Evolutionary conservation across 805 yeast species (phyloP).

Genomic region (Zygosaccharomyces siamensis): DNA sequence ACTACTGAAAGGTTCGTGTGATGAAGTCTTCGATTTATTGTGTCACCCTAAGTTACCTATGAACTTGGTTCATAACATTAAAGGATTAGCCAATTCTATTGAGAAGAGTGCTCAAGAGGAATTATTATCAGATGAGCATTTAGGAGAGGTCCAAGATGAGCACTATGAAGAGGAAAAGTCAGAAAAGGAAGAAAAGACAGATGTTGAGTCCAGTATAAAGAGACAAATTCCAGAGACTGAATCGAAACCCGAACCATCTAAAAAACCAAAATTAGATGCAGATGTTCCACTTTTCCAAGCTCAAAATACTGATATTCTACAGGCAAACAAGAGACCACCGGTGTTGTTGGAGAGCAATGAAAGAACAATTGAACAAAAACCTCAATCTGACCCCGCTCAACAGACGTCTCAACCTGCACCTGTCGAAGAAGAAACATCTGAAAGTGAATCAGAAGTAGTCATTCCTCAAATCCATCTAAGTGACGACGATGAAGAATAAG

Average conservation of each 20-base stretch:
- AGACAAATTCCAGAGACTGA: background rate
- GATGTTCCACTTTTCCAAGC: background rate
- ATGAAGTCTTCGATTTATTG: conserved; percentile 52
- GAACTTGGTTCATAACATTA: conserved; percentile 28
- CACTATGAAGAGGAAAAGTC: conserved; percentile 19
- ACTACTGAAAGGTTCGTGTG: conserved; percentile 43
- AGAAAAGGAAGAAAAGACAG: background rate
- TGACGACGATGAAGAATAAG: conserved; percentile 19
- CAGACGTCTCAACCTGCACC: background rate
- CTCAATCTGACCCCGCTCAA: conserved; percentile 7
- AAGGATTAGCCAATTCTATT: conserved; percentile 23
- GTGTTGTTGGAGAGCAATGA: background rate
- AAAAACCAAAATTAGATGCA: background rate
- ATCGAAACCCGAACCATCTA: background rate
- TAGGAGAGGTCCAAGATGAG: conserved; percentile 13
- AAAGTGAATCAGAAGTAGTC: conserved; percentile 31
- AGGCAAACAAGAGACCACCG: conserved; percentile 1
- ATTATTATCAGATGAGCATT: background rate
- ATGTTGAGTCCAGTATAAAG: background rate
- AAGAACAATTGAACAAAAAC: conserved; percentile 10
- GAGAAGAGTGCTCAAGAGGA: conserved; percentile 10
- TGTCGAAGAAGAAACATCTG: conserved; percentile 13
- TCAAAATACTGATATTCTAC: conserved; percentile 9
- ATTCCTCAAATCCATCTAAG: conserved; percentile 29
- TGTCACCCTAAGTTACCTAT: conserved; percentile 74